Base-by-base conservation (phyloP, 1,284 basidiomycete genomes). In the Rhizopogon parksii region DNA sequence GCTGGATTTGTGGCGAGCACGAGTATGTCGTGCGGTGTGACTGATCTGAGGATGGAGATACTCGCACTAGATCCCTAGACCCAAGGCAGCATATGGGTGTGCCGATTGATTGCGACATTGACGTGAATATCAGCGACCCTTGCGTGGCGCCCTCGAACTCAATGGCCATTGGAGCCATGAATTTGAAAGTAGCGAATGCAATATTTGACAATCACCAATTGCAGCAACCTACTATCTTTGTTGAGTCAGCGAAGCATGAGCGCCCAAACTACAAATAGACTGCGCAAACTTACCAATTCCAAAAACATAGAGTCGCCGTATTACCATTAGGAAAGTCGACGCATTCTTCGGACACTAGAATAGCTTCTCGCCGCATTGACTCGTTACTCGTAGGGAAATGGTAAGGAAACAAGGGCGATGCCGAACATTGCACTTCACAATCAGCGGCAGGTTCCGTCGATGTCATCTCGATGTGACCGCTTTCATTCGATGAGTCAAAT, bases 11-110 rank as follows among this genome's bases (percentile, higher is more conserved):
- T 65, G 66, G 62, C 51, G 55, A 58, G 56, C 63, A 68, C 59
- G 63, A 64, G 48, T 58, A 63, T 56, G 56, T 65, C 63, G 67
- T 65, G 63, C 68, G 63, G 65, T 47, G 62, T 68, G 63, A 68
- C 59, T 63, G 65, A 68, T 67, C 52, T 0, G 55, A 66, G 55
- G 46, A 37, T 57, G 65, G 63, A 62, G 59, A 62, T 66, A n/a
- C 35, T 45, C 42, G 25, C 42, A 45, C 30, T 34, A 32, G 36
- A 32, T 43, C 27, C 17, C 42, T 32, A 27, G 42, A 19, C 14
- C 30, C 30, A 19, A 32, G 19, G 27, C 17, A 19, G 4, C 15
- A 5, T 14, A 34, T 30, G 27, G 34, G 30, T 30, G 27, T 45
- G 17, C 17, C 42, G 42, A 45, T 45, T 45, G 30, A 45, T 32